Evolutionary conservation across 2,329 filamentous ascomycete species (phyloP), one percentile per base, ranked within the genome.

Genomic region (Ramichloridium luteum): DNA sequence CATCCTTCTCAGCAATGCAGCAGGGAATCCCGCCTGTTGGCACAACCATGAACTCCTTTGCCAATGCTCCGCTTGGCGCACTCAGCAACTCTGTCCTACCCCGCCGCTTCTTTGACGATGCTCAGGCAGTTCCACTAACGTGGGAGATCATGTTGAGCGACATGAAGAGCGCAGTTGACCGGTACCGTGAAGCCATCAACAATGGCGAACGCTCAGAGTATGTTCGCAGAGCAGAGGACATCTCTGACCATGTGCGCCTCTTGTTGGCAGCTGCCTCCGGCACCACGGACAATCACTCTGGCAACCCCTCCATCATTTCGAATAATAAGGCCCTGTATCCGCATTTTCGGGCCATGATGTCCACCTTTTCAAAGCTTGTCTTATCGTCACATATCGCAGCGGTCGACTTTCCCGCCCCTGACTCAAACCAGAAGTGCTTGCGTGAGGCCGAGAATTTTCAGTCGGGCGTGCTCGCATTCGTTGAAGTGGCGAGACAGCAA

Each of bases 301-400:
- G 90, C 25, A 93, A 96, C 46, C 90, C 90, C 4, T 96, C 90
- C n/a, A 94, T 98, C 49, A 98, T 98, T 38, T 94, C 86, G 5
- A 92, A 84, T 4, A 98, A 98, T 65, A 96, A 96, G 57, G 82
- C 85, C 0, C 65, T 98, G 11, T 96, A 96, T 52, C 90, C 90
- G 14, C 86, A 96, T 58, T 98, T 98, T 60, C 72, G 90, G 32
- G 90, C 96, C 54, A 96, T 96, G 77, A 98, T 98, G 90, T 96
- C 90, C 27, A 86, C 93, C 48, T 98, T 98, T 56, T 96, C 90
- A n/a, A 98, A 98, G 57, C 68, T 98, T 6, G 90, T 98, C 27
- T 77, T 98, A 29, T 98, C 90, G 3, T 96, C 90, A 10, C 90
- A 98, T 54, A 94, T 98, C 53, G 90, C 90, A 23, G 85, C 88